Evolutionary conservation across 2,329 filamentous ascomycete species (phyloP).

Genomic region (Paecilomyces dactylethromorphus): DNA sequence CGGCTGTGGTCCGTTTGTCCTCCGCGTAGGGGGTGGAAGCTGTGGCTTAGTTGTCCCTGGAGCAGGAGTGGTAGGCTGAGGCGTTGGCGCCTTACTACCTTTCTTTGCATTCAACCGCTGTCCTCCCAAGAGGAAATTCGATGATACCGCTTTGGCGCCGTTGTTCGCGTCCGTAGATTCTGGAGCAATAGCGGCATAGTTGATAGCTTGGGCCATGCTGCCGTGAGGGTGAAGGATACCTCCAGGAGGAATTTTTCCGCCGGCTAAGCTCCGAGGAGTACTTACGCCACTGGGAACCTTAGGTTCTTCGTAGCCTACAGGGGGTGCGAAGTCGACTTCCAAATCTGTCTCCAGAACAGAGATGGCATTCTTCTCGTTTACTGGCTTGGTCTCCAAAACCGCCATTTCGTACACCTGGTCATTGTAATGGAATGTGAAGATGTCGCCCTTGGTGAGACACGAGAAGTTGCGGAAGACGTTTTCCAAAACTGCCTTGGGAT

Average conservation of each 20-base stretch:
- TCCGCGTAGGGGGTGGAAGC: slow-evolving; percentile 37
- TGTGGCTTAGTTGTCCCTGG: slow-evolving; percentile 47
- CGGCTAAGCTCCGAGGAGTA: slow-evolving; percentile 65
- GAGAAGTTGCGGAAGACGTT: slow-evolving; percentile 95
- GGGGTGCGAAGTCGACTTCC: slow-evolving; percentile 90
- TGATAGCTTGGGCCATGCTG: slow-evolving; percentile 96
- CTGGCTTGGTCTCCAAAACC: slow-evolving; percentile 87
- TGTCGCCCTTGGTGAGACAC: slow-evolving; percentile 83
- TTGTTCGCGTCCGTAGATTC: slow-evolving; percentile 59
- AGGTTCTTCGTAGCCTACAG: slow-evolving; percentile 89
- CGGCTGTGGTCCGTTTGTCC: slow-evolving; percentile 75
- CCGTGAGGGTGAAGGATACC: slow-evolving; percentile 77
- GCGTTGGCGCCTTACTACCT: slow-evolving; percentile 65
- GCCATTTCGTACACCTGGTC: slow-evolving; percentile 89
- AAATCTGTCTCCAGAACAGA: slow-evolving; percentile 96
- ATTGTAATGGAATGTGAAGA: slow-evolving; percentile 97
- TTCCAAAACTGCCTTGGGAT: slow-evolving; percentile 94
- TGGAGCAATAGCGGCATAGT: slow-evolving; percentile 85
- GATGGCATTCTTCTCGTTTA: slow-evolving; percentile 71
- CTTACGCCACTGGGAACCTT: slow-evolving; percentile 73
- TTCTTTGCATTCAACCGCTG: slow-evolving; percentile 82
- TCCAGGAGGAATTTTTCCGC: slow-evolving; percentile 58
- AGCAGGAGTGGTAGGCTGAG: slow-evolving; percentile 67
- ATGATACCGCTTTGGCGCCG: slow-evolving; percentile 58
- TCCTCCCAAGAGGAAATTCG: slow-evolving; percentile 73